Percentiles rank a stretch among this genome's conserved stretches.
Evolutionary conservation across 2,329 filamentous ascomycete species (phyloP).

Genomic region (Fusarium haematococcum): DNA sequence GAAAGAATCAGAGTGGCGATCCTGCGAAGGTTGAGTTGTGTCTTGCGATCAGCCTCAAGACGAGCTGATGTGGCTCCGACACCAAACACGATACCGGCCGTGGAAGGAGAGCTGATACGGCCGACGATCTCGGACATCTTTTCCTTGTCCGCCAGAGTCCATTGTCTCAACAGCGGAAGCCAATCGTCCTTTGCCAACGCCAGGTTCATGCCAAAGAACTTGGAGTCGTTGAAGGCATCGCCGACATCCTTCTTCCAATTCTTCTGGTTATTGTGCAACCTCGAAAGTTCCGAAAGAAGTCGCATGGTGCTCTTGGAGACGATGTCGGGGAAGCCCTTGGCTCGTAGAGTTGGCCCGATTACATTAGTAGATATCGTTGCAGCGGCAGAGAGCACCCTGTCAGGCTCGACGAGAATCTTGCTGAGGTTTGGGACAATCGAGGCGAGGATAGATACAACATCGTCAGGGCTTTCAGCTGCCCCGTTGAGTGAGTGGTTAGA

Average conservation of each 20-base stretch:
- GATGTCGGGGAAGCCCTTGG: constrained; percentile 88
- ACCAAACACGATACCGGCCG: constrained; percentile 97
- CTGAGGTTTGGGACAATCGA: constrained; percentile 83
- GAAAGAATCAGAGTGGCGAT: constrained; percentile 84
- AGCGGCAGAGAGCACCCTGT: constrained; percentile 83
- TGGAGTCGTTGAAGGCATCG: constrained; percentile 90
- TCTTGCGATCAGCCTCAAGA: constrained; percentile 93
- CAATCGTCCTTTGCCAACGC: constrained; percentile 77
- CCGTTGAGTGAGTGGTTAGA: constrained; percentile 50
- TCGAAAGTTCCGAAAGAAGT: constrained; percentile 81
- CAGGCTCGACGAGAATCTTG: constrained; percentile 85
- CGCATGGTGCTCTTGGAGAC: constrained; percentile 77
- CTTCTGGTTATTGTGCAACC: constrained; percentile 84
- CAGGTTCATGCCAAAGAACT: constrained; percentile 81
- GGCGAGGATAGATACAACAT: constrained; percentile 84
- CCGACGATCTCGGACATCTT: constrained; percentile 83
- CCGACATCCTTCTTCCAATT: constrained; percentile 92
- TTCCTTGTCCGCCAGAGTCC: constrained; percentile 88
- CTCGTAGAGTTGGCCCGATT: constrained; percentile 83
- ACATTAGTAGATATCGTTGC: constrained; percentile 85
- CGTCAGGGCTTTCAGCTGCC: constrained; percentile 69
- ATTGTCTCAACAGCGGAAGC: constrained; percentile 87
- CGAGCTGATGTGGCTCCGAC: constrained; percentile 94
- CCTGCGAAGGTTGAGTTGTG: constrained; percentile 88
- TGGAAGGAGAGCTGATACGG: constrained; percentile 85